Base-by-base conservation (phyloP, 2,329 filamentous ascomycete species). In the Trichoderma guizhouense region DNA sequence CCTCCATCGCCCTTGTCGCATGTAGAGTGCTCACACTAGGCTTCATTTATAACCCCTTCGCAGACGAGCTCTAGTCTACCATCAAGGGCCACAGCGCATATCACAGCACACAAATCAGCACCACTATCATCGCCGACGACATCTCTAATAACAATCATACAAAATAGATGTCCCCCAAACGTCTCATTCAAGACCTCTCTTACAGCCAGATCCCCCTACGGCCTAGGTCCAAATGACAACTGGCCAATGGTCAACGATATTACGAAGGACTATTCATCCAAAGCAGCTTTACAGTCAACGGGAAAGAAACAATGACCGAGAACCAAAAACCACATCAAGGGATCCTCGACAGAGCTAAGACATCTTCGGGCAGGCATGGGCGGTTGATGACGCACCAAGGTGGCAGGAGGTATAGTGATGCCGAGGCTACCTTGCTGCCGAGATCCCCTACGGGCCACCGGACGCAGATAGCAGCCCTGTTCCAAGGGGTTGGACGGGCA, bases 191-290 rank as follows among this genome's bases (percentile, higher is more conserved):
- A 61, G 58, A 32, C 58, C 32, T 61, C 58, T 28, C 30, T n/a
- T n/a, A 43, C 7, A 18, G 5, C 15, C 15, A 18, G 15, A 43
- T 43, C 39, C 7, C 15, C 15, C 3, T 43, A n/a, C 85, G 75
- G 15, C 7, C 36, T 3, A n/a, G 36, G 39, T 4, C 0, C 39
- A 43, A 43, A 43, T n/a, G 39, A 18, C 39, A 43, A n/a, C 39
- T 7, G 5, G 39, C 15, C 15, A 43, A 8, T n/a, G 39, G 39
- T 18, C 7, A 43, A 43, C 39, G 15, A 43, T 43, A 3, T 5
- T 43, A 43, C 18, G 15, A n/a, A 43, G 39, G 39, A 93, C 36
- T 39, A 3, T 39, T 39, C 36, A 18, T 39, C 36, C 15, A 39
- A 39, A 39, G 36, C 15, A 7, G 36, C 15, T 18, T 39, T 39